phyloP scores from a whole-genome alignment of 2,329 filamentous ascomycete genomes.

The Ophiostoma angusticollis region DNA sequence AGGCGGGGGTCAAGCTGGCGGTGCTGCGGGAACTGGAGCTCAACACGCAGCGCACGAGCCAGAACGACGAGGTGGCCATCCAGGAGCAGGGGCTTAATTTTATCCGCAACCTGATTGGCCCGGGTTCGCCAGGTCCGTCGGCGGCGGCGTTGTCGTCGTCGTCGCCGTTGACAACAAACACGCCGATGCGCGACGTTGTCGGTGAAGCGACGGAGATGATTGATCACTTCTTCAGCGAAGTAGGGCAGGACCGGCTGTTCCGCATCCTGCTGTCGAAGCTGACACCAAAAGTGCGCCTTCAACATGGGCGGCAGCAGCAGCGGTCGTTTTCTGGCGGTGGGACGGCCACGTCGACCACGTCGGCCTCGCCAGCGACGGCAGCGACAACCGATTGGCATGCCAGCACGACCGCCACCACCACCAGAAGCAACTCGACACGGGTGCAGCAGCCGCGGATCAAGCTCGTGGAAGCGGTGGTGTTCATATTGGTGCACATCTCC shows the following conservation, averaged over 20 bases:
- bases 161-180: too few relatives aligned
- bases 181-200: conserved; percentile 31
- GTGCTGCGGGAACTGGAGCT: conserved; percentile 52
- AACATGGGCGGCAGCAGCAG: conserved; percentile 4
- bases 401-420: conserved; percentile 16
- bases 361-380: neutral
- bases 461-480: conserved; percentile 66
- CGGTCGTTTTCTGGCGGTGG: conserved; percentile 21
- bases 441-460: conserved; percentile 48
- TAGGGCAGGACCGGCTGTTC: conserved; percentile 69
- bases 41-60: conserved; percentile 52
- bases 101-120: conserved; percentile 70
- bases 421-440: conserved; percentile 28
- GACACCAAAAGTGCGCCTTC: conserved; percentile 12
- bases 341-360: conserved; percentile 18
- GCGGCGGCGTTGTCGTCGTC: neutral
- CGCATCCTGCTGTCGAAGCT: conserved; percentile 71
- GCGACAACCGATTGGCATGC: too few relatives aligned
- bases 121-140: conserved; percentile 18
- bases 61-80: conserved; percentile 68
- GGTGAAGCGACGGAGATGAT: conserved; percentile 59
- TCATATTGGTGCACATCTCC: conserved; percentile 77
- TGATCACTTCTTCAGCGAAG: conserved; percentile 63
- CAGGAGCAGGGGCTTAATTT: conserved; percentile 88
- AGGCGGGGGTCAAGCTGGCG: conserved; percentile 36